Conservation (phyloP, 257 asterid genomes). For the Nyctanthes arbortristis region DNA sequence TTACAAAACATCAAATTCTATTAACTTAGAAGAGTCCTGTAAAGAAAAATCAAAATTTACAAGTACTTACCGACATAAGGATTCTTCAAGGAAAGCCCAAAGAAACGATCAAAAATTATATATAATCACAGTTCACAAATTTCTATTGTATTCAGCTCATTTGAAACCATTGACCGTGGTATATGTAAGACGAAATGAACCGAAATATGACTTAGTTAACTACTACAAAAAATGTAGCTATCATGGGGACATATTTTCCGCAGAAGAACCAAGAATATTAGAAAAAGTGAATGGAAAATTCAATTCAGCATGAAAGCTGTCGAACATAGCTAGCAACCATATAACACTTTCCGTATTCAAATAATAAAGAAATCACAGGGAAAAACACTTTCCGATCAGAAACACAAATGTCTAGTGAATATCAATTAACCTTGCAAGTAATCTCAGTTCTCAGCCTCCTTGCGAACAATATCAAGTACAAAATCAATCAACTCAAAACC, state of each 20-base stretch:
- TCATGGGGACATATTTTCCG: constrained; percentile 30
- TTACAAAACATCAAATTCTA: constrained; percentile 20
- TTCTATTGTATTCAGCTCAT: constrained; percentile 30
- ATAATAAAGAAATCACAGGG: not conserved
- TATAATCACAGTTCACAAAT: constrained; percentile 30
- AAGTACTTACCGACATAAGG: constrained; percentile 2
- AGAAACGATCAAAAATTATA: constrained; percentile 14
- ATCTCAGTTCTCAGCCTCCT: too few relatives aligned
- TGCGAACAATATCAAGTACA: too few relatives aligned
- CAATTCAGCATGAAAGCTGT: constrained; percentile 35
- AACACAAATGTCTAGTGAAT: too few relatives aligned
- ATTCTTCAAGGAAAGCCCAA: constrained; percentile 17
- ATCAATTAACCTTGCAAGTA: too few relatives aligned
- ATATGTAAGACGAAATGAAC: constrained; percentile 35
- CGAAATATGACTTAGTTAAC: constrained; percentile 42
- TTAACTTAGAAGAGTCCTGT: not conserved
- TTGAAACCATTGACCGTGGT: constrained; percentile 54
- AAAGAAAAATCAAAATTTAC: not conserved
- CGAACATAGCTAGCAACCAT: too few relatives aligned
- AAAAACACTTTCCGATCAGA: too few relatives aligned
- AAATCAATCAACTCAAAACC: too few relatives aligned
- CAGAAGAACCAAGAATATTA: constrained; percentile 17
- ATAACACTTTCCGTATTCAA: not conserved
- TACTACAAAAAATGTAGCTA: constrained; percentile 30
- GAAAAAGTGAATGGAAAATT: constrained; percentile 18